A percentile compares a stretch with the other conserved stretches of the same genome.
These are phyloP conservation scores for Candida maesae DNA, from an alignment of 805 yeast genomes.

Conservation along the genomic window DNA sequence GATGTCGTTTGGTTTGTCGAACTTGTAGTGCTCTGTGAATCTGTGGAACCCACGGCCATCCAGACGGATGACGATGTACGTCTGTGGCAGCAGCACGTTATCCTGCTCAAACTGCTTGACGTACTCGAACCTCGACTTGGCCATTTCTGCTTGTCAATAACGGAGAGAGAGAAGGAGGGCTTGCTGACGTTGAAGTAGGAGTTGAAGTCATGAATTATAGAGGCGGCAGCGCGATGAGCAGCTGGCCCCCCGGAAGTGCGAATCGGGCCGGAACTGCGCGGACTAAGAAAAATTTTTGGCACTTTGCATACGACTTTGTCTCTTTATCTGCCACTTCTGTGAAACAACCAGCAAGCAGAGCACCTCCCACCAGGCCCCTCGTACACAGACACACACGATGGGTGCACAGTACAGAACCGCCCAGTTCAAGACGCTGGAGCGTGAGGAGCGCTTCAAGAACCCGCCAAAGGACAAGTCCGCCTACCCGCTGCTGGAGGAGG, in stretches of 20 bases:
- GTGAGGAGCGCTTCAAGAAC: constrained; percentile 78
- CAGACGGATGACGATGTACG: constrained; percentile 77
- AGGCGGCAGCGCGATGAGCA: too few relatives aligned
- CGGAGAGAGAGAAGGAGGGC: too few relatives aligned
- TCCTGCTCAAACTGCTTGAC: constrained; percentile 80
- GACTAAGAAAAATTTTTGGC: constrained; percentile 11
- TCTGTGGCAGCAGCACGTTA: constrained; percentile 67
- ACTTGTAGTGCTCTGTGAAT: constrained; percentile 67
- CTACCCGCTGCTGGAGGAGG: constrained; percentile 79
- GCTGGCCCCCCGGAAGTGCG: too few relatives aligned
- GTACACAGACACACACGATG: constrained; percentile 12
- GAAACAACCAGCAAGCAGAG: neutral
- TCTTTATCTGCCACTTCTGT: neutral
- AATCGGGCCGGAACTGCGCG: too few relatives aligned
- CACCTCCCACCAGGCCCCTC: neutral
- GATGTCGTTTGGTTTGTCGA: constrained; percentile 83
- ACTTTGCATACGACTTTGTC: neutral
- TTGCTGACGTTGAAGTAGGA: constrained; percentile 9
- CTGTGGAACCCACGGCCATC: constrained; percentile 95
- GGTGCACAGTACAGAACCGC: constrained; percentile 35
- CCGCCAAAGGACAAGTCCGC: constrained; percentile 88
- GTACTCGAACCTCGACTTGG: constrained; percentile 84
- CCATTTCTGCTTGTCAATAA: constrained; percentile 43
- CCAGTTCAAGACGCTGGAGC: constrained; percentile 67
- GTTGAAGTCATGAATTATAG: too few relatives aligned